phyloP scores from a whole-genome alignment of 1,284 basidiomycete genomes.

The Fistulinella cinereoalba region DNA sequence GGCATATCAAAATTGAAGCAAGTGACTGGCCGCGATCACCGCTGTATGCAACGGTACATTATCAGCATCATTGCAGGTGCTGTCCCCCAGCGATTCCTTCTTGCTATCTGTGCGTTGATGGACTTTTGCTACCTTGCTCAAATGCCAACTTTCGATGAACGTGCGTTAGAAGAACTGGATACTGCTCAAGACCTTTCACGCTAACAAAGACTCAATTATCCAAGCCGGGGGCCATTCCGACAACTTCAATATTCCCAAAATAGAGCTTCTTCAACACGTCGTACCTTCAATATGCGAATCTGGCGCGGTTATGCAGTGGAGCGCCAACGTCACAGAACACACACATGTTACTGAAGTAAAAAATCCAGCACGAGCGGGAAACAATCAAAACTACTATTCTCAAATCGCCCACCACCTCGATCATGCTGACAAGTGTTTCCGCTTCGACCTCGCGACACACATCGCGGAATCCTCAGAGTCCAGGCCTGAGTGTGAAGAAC shows the following conservation, averaged over 20 bases:
- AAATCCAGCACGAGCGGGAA: neutral
- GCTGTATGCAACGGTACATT: neutral
- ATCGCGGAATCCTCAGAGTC: neutral
- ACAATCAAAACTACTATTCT: conserved; percentile 5
- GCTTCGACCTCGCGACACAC: neutral
- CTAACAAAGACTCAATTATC: conserved; percentile 1
- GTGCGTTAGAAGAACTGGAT: neutral
- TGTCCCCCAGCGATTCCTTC: neutral
- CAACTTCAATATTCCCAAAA: conserved; percentile 1
- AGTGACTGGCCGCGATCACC: neutral
- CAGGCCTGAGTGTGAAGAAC: neutral
- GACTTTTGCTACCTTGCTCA: neutral
- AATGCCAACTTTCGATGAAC: neutral
- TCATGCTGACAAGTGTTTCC: neutral
- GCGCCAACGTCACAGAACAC: neutral
- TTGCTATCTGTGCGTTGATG: neutral
- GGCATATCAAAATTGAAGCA: neutral
- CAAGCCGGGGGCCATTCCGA: neutral
- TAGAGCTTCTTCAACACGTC: neutral
- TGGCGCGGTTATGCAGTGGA: neutral
- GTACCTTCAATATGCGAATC: neutral
- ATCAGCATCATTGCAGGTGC: neutral
- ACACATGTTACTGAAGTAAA: conserved; percentile 1
- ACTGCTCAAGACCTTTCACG: neutral
- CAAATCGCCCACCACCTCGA: neutral